These are phyloP conservation scores for Penicillium sp. DNA, from an alignment of 2,329 filamentous ascomycete genomes.

Conservation along the genomic window DNA sequence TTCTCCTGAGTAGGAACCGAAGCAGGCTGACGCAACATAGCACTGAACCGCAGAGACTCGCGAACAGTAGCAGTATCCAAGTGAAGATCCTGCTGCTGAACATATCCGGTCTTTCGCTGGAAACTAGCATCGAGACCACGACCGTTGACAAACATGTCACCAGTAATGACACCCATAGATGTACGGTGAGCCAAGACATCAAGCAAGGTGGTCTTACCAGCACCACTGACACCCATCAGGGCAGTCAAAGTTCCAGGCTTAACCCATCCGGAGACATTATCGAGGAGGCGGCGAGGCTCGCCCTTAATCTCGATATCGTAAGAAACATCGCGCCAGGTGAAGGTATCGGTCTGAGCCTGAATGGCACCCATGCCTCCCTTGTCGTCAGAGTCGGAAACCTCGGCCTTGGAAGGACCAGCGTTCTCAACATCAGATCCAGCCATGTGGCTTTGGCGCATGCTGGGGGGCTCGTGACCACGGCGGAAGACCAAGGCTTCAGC, in stretches of 20 bases:
- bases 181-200: constrained; percentile 81
- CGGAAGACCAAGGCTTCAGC: constrained; percentile 76
- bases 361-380: constrained; percentile 35
- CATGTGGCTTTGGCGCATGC: constrained; percentile 4
- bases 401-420: not conserved
- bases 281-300: constrained; percentile 71
- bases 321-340: constrained; percentile 79
- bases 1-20: constrained; percentile 73
- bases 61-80: constrained; percentile 80
- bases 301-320: constrained; percentile 78
- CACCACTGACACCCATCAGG: constrained; percentile 85
- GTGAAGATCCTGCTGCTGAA: constrained; percentile 89
- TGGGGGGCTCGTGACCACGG: constrained; percentile 47
- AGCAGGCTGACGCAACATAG: constrained; percentile 77
- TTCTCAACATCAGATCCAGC: constrained; percentile 51
- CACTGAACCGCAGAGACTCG: constrained; percentile 82
- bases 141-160: constrained; percentile 80
- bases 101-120: constrained; percentile 46
- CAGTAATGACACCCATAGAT: constrained; percentile 82
- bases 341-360: constrained; percentile 68
- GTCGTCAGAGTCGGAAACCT: constrained; percentile 1
- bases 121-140: constrained; percentile 60
- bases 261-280: constrained; percentile 88
- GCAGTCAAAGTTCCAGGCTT: constrained; percentile 88
- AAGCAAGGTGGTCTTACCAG: constrained; percentile 86